Base-by-base conservation (phyloP, 805 yeast genomes). In the Ogataea sp. region DNA sequence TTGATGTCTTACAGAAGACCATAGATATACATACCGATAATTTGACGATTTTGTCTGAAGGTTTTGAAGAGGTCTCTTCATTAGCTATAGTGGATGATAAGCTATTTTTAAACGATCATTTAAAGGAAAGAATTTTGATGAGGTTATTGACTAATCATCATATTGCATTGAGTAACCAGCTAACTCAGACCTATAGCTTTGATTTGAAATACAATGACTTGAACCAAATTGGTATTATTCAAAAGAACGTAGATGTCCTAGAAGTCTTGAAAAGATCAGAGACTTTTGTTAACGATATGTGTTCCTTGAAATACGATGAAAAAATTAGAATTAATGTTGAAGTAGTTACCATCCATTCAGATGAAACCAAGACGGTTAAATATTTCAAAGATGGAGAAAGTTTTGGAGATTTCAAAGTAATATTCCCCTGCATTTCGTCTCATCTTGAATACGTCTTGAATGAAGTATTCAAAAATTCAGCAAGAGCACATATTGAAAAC, bases 381-480 rank as follows among this genome's bases (percentile, higher is more conserved):
- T 51, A 55, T 41, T 51, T 62, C 50, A 38, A 55, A 51, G 21
- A 51, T 38, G 39, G 43, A 7, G 37, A 46, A 37, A n/a, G 13
- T 18, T 30, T 30, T 17, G 20, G 36, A 28, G 28, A 42, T 20
- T 41, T 50, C 4, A 34, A 17, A 14, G 65, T 84, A 14, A 61
- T 64, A 20, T 77, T 89, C 55, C 90, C 96, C 0, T 90, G 87
- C 57, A 82, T 90, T 33, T 86, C 93, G 17, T 80, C 81, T 34
- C 96, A 89, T 55, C 59, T 93, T 38, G 96, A 90, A 55, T 90
- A 93, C 54, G 78, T 90, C 36, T 67, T 88, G 41, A 85, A 85
- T 18, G 98, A 90, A 61, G 62, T 90, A 17, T 68, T 90, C 49
- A 90, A 90, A 60, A 90, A 90, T 59, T 75, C 96, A 6, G 79